Evolutionary conservation across 306 rosid species (phyloP), one percentile per base, ranked within the genome.

Genomic region (Vicia faba): DNA sequence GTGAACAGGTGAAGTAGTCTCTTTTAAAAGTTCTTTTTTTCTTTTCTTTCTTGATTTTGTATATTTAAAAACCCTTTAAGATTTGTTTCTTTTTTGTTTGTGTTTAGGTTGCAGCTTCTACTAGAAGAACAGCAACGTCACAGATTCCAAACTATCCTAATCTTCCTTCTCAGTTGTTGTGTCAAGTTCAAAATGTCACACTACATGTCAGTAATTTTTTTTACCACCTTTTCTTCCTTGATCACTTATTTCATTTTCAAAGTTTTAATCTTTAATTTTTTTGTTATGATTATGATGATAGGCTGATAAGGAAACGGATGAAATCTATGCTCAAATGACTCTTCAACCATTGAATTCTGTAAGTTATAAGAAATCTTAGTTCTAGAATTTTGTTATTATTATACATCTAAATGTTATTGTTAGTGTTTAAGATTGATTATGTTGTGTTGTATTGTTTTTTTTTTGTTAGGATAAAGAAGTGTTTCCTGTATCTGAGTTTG

Each of bases 281-380:
- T 38, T 75, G 31, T 56, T 58, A 11, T 33, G 44, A 59, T 80
- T 18, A 49, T 64, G 73, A 44, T 72, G 13, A 81, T 66, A 95
- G 99, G 96, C 99, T 20, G 97, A 95, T 75, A 95, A 84, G 75
- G 99, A 95, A 8, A 84, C 97, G 3, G 99, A 95, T 35, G 99
- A 95, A 80, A 90, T 95, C 79, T 95, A 85, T 67, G 95, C 99
- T 39, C 99, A 95, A 75, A 95, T 95, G 95, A 81, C 89, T 71
- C 99, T 95, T 40, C n/a, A n/a, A n/a, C n/a, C n/a, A n/a, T n/a
- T n/a, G n/a, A n/a, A n/a, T n/a, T n/a, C n/a, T n/a, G n/a, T n/a
- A n/a, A n/a, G n/a, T n/a, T n/a, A n/a, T n/a, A n/a, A n/a, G n/a
- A n/a, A n/a, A n/a, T n/a, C n/a, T n/a, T n/a, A n/a, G n/a, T n/a